Base-by-base conservation (phyloP, 306 rosid genomes). In the Pterocarpus macrocarpus region DNA sequence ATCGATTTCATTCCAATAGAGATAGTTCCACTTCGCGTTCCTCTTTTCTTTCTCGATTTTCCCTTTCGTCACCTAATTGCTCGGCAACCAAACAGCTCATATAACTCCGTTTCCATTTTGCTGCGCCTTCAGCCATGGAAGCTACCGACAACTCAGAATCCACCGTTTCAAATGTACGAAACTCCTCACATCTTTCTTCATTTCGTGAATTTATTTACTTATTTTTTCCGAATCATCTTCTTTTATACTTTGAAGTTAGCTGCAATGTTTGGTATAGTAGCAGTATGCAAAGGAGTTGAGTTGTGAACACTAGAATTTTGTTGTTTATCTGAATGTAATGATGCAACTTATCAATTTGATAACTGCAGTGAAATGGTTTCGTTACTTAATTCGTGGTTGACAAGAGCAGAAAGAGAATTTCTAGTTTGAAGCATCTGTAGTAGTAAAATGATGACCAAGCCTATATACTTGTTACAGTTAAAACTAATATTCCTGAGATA, bases 41-140 rank as follows among this genome's bases (percentile, higher is more conserved):
- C 53, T 28, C 14, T 59, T 55, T 30, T 28, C 0, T 11, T 38
- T 62, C 16, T 0, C 8, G 4, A 22, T 22, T 22, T 45, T 62
- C 71, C 33, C 7, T 13, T 63, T 3, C 36, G 4, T 32, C 5
- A 0, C 64, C 34, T 38, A 47, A 22, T 61, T 62, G 28, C 28
- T 22, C 28, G 28, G 28, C 55, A 32, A 28, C 76, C 83, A 43
- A 76, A 71, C 67, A 55, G 55, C 6, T 57, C 33, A 3, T 65
- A 55, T 59, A 55, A 32, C 36, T 65, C 77, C 64, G 32, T 70
- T 76, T 66, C 73, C 65, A 63, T 64, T 82, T 79, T 75, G 41
- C 59, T n/a, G 53, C 59, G 6, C 69, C 81, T 59, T 55, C 76
- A 64, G 15, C 84, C 67, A 90, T 90, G 92, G 89, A 88, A 79